Evolutionary conservation across 192 early-diverging fungal species (phyloP).

Genomic region (Pilaira anomala): DNA sequence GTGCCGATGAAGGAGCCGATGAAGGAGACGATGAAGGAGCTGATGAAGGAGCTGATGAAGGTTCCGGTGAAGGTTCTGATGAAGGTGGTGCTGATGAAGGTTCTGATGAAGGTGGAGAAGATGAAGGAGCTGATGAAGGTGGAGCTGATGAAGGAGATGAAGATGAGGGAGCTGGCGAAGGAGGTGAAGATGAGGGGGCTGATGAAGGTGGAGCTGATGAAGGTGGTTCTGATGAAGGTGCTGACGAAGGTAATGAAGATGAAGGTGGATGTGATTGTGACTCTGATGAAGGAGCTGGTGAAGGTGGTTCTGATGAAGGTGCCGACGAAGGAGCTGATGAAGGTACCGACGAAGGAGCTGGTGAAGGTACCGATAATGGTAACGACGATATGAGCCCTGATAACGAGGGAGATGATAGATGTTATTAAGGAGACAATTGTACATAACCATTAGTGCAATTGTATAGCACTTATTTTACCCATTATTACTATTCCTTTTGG

Average conservation of each 20-base stretch:
- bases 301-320: neutral
- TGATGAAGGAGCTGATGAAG: too few relatives aligned
- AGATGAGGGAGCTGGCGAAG: conserved; percentile 10
- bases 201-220: neutral
- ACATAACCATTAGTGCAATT: too few relatives aligned
- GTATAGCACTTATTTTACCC: too few relatives aligned
- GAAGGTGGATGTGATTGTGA: neutral
- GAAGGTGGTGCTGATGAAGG: neutral
- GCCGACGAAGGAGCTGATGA: neutral
- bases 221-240: neutral
- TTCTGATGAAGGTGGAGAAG: neutral
- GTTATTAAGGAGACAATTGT: too few relatives aligned
- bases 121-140: neutral
- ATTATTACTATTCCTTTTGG: too few relatives aligned
- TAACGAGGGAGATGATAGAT: too few relatives aligned
- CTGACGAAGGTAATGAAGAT: neutral
- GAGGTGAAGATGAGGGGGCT: neutral
- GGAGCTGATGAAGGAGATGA: neutral
- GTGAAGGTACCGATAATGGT: too few relatives aligned
- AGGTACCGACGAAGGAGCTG: too few relatives aligned
- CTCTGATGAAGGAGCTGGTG: neutral
- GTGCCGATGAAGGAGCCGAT: neutral
- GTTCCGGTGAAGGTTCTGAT: too few relatives aligned
- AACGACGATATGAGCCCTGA: too few relatives aligned
- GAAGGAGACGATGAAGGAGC: neutral